These are phyloP conservation scores for Zygnema circumcarinatum DNA, from an alignment of 139 green algal genomes.

Conservation along the genomic window DNA sequence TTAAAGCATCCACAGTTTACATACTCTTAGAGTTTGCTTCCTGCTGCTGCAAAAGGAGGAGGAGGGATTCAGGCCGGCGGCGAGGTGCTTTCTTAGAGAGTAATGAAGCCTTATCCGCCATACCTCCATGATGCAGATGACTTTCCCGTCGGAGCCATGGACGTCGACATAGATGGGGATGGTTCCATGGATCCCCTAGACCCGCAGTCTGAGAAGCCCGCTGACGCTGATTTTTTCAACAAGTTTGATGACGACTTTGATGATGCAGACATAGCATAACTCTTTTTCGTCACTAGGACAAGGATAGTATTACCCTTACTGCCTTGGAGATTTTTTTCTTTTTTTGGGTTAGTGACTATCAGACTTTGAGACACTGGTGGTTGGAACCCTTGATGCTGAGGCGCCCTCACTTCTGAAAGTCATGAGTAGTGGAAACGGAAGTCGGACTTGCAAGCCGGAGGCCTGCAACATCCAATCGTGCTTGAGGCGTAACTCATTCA, in stretches of 20 bases:
- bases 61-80: too few relatives aligned
- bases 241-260: conserved; percentile 43
- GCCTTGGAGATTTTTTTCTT: not conserved
- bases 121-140: conserved; percentile 16
- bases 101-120: not conserved
- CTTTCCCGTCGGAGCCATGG: conserved; percentile 14
- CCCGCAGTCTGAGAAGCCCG: conserved; percentile 16
- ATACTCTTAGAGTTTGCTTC: too few relatives aligned
- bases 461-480: conserved; percentile 9
- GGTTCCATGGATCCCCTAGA: conserved; percentile 1
- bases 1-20: too few relatives aligned
- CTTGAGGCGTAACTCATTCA: not conserved
- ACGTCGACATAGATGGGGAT: conserved; percentile 34
- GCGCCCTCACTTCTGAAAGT: not conserved
- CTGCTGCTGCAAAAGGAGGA: too few relatives aligned
- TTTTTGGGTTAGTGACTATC: not conserved
- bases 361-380: not conserved
- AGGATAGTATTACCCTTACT: not conserved
- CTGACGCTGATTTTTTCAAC: conserved; percentile 19
- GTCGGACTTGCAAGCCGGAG: not conserved
- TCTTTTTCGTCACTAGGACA: not conserved
- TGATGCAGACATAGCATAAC: conserved; percentile 33
- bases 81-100: too few relatives aligned
- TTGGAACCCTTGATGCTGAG: not conserved
- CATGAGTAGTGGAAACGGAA: not conserved